Percentiles rank a stretch among this genome's conserved stretches.
Evolutionary conservation across 2,329 filamentous ascomycete species (phyloP).

Genomic region (Paecilomyces variotii): DNA sequence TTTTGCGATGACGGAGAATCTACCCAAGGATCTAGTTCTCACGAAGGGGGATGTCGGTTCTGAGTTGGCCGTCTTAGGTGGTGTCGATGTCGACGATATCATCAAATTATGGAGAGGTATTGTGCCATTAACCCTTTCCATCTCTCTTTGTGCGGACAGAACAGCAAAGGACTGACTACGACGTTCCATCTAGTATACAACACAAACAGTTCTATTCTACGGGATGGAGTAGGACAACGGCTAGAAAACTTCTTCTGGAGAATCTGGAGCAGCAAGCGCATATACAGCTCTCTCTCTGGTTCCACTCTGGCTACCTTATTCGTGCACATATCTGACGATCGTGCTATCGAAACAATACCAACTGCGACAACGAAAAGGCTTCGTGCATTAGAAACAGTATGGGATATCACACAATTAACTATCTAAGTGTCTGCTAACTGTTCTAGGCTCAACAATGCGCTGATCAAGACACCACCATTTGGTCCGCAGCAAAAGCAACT

Average conservation of each 20-base stretch:
- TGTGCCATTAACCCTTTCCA: slow-evolving; percentile 2
- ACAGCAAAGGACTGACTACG: slow-evolving; percentile 3
- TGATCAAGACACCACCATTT: not conserved
- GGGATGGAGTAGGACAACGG: slow-evolving; percentile 33
- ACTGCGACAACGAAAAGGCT: slow-evolving; percentile 6
- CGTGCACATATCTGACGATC: slow-evolving; percentile 33
- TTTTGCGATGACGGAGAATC: slow-evolving; percentile 27
- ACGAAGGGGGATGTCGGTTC: slow-evolving; percentile 29
- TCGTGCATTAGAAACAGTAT: not conserved
- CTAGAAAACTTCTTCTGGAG: slow-evolving; percentile 49
- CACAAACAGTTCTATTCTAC: slow-evolving; percentile 36
- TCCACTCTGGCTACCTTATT: slow-evolving; percentile 37
- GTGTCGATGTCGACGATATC: slow-evolving; percentile 33
- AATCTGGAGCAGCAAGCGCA: slow-evolving; percentile 38
- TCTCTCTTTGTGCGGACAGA: slow-evolving; percentile 3
- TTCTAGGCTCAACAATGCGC: not conserved
- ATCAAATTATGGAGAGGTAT: slow-evolving; percentile 44
- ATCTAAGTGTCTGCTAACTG: not conserved
- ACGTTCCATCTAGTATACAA: slow-evolving; percentile 34
- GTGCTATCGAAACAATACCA: slow-evolving; percentile 12
- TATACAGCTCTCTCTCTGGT: slow-evolving; percentile 30
- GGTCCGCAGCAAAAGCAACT: not conserved
- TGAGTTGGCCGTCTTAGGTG: slow-evolving; percentile 28
- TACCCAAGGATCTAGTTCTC: slow-evolving; percentile 36
- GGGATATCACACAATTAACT: not conserved